Base-by-base conservation (phyloP, 495 filamentous ascomycete species). In the Penicillium maclennaniae region DNA sequence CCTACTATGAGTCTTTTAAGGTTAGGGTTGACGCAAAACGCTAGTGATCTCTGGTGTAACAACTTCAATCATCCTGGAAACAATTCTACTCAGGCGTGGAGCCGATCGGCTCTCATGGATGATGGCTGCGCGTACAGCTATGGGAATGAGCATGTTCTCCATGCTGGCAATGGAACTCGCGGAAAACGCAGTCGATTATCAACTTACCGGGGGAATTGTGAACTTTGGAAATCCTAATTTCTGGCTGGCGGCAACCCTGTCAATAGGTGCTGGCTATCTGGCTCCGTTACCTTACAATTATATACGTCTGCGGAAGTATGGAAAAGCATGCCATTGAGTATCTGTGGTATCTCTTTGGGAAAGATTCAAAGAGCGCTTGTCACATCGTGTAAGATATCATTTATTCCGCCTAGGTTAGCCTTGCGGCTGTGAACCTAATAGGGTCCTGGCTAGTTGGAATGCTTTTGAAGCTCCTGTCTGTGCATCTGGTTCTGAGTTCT, bases 201-300 rank as follows among this genome's bases (percentile, higher is more conserved):
- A 77, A 52, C 59, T 79, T 1, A 79, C 73, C 0, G 74, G 74
- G 1, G 76, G 76, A 0, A 54, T 69, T 6, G 62, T 74, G 15
- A 58, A 56, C 0, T 45, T 71, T 9, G 60, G 58, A 1, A 64
- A 68, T 36, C 67, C 69, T 0, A 49, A 56, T 7, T 74, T 73
- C 49, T 74, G 71, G 71, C 28, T 51, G 17, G 70, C 71, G 19
- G 71, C 71, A 2, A 52, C 47, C 20, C 43, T 72, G 23, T 72
- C 71, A 0, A 60, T 77, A 47, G 61, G 53, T 0, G 76, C 71
- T 42, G 74, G 76, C 0, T 79, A 63, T 64, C 27, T 77, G 43
- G 68, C 69, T 2, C 74, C 74, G 15, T 63, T 79, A 56, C 74
- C 76, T 4, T 79, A 74, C 52, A 79, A 77, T 55, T 79, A 78